Evolutionary conservation across 768 basidiomycete genomes (phyloP).

Genomic region (Dentipellis fragilis): DNA sequence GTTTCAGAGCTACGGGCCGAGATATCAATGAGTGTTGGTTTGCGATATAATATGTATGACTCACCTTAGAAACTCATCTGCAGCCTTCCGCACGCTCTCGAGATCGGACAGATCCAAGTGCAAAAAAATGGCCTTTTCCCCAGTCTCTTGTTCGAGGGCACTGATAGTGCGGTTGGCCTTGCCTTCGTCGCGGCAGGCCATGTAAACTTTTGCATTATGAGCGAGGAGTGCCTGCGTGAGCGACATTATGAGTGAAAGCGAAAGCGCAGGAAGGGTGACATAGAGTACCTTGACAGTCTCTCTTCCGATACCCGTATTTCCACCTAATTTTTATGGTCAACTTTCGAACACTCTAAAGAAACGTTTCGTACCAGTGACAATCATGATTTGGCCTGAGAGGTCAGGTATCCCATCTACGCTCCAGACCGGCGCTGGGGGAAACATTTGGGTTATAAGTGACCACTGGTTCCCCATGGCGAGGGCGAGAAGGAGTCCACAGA

Average conservation of each 20-base stretch:
- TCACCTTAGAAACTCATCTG: not conserved
- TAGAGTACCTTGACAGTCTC: conserved; percentile 7
- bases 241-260: not conserved
- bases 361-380: conserved; percentile 1
- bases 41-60: not conserved
- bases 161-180: not conserved
- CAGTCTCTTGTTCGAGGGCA: conserved; percentile 6
- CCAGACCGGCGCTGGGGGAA: conserved; percentile 8
- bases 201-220: conserved; percentile 11
- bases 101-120: conserved; percentile 6
- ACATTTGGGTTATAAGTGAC: not conserved
- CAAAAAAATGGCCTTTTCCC: conserved; percentile 1
- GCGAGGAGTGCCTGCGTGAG: conserved; percentile 3
- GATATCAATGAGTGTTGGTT: not conserved
- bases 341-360: not conserved
- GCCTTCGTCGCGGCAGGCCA: conserved; percentile 1
- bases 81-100: not conserved
- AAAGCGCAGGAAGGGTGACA: not conserved
- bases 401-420: conserved; percentile 4
- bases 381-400: conserved; percentile 4
- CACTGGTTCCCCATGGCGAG: not conserved
- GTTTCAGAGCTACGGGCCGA: not conserved
- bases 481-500: not conserved
- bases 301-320: conserved; percentile 6
- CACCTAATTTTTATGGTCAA: not conserved